Percentiles rank a stretch among this genome's conserved stretches.
These are phyloP conservation scores for Malassezia equina DNA, from an alignment of 1,284 basidiomycete species.

Conservation along the genomic window DNA sequence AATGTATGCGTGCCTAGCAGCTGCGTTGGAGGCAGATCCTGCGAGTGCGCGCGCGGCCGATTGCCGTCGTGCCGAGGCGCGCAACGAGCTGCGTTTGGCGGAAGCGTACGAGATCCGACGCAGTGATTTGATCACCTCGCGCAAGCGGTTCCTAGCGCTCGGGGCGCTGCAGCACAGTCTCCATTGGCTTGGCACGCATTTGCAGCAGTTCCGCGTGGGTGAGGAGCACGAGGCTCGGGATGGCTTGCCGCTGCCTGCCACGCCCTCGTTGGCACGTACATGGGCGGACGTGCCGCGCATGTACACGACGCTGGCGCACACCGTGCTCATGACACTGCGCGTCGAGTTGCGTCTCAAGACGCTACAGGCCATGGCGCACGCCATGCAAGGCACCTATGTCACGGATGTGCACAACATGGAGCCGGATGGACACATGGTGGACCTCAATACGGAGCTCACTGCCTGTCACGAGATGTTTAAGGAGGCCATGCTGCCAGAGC, in stretches of 20 bases:
- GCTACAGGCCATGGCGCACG: constrained; percentile 69
- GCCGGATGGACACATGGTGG: constrained; percentile 78
- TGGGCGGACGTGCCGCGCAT: constrained; percentile 71
- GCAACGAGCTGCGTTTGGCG: constrained; percentile 21
- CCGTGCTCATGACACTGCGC: constrained; percentile 77
- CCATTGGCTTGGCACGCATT: constrained; percentile 30
- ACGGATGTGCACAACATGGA: constrained; percentile 61
- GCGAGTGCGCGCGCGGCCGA: not conserved
- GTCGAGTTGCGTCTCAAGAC: constrained; percentile 77
- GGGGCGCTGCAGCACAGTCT: constrained; percentile 71
- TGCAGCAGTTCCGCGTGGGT: constrained; percentile 22
- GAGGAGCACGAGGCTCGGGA: not conserved
- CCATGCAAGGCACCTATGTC: constrained; percentile 59
- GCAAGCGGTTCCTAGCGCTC: constrained; percentile 65
- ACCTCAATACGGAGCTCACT: constrained; percentile 72
- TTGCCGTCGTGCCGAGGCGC: constrained; percentile 1
- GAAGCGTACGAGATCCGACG: constrained; percentile 25
- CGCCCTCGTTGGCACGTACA: constrained; percentile 12
- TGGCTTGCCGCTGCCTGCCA: constrained; percentile 26
- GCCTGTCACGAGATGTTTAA: constrained; percentile 60
- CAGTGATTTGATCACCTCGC: constrained; percentile 61
- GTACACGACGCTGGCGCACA: constrained; percentile 73
- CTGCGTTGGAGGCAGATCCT: constrained; percentile 47
- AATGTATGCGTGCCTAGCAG: constrained; percentile 61
- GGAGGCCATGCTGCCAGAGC: constrained; percentile 21